Percentiles rank a stretch among this genome's conserved stretches.
Evolutionary conservation across 2,329 filamentous ascomycete genomes (phyloP).

Genomic region (Trichoderma pleuroti): DNA sequence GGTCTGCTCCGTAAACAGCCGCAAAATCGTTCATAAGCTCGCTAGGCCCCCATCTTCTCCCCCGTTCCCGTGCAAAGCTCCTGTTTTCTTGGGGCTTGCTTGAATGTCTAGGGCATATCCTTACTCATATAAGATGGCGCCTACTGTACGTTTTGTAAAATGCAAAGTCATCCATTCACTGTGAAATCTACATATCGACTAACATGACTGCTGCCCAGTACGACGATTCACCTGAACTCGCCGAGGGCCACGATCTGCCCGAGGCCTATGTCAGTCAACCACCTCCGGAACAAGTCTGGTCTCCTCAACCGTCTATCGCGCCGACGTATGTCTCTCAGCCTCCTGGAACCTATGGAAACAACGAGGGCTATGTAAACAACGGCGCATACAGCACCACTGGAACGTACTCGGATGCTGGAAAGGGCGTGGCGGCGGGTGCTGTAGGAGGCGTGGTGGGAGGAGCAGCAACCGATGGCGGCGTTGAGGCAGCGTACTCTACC

Average conservation of each 20-base stretch:
- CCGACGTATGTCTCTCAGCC: background rate
- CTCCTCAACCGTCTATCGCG: conserved; percentile 8
- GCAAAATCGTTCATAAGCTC: conserved; percentile 8
- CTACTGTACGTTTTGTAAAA: background rate
- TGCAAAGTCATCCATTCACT: background rate
- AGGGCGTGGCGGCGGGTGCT: background rate
- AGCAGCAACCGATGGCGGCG: background rate
- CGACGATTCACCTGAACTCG: conserved; percentile 1
- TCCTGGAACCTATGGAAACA: background rate
- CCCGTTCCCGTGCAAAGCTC: background rate
- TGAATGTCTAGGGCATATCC: conserved; percentile 1
- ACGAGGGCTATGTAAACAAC: background rate
- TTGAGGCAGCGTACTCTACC: background rate
- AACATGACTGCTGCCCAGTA: conserved; percentile 1
- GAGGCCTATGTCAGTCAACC: background rate
- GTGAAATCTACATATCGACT: background rate
- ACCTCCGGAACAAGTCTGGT: background rate
- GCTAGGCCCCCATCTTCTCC: background rate
- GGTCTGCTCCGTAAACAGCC: background rate
- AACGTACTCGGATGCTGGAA: background rate
- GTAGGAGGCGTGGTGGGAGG: background rate
- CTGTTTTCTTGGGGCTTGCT: conserved; percentile 4
- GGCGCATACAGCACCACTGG: background rate
- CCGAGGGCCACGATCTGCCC: background rate
- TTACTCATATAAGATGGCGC: conserved; percentile 10